phyloP scores from a whole-genome alignment of 139 green algal genomes.

The Closterium sp. region DNA sequence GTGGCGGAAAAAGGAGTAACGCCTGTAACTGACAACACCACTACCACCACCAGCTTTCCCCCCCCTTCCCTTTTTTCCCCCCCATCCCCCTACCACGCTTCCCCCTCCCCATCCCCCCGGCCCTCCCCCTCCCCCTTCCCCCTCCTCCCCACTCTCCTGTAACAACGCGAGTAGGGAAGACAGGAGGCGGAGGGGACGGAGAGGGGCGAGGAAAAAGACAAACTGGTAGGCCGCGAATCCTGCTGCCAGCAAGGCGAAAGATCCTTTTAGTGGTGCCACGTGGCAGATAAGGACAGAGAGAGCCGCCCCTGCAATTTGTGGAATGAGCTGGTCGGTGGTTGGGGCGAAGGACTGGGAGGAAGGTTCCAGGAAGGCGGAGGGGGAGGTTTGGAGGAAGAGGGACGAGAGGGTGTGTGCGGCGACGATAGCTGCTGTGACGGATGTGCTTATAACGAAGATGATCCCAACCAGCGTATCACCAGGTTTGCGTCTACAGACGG shows the following conservation, averaged over 20 bases:
- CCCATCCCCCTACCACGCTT: neutral
- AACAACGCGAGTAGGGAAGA: neutral
- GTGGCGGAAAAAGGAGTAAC: neutral
- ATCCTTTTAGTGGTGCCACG: neutral
- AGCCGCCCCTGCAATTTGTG: neutral
- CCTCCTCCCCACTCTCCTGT: neutral
- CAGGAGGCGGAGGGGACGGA: neutral
- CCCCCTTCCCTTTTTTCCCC: neutral
- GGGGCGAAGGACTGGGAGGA: neutral
- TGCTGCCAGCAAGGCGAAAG: neutral
- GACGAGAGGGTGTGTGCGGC: neutral
- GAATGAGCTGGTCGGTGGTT: neutral
- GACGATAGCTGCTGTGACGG: neutral
- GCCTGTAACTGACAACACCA: neutral
- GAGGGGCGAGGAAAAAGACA: neutral
- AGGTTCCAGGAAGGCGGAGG: neutral
- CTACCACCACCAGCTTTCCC: neutral
- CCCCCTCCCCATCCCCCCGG: neutral
- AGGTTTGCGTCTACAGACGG: neutral
- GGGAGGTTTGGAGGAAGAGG: neutral
- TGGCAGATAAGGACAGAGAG: neutral
- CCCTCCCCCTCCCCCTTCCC: neutral
- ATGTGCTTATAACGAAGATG: neutral
- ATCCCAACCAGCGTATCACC: neutral
- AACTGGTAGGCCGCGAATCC: neutral